Evolutionary conservation across 2,329 filamentous ascomycete species (phyloP), one percentile per base, ranked within the genome.

Genomic region (Fusarium tuaranense): DNA sequence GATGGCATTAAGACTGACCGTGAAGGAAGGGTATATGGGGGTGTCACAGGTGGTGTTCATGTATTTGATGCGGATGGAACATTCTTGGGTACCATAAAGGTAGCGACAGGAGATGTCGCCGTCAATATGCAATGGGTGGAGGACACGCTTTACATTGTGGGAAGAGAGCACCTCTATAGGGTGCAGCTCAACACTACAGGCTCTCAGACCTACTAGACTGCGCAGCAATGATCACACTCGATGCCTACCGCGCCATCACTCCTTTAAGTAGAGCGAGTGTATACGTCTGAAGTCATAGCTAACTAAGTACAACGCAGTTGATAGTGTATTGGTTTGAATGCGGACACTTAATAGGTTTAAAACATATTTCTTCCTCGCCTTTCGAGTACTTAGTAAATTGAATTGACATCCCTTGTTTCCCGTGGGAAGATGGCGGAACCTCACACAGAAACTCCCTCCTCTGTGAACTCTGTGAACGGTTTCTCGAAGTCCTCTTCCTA

Each of bases 71-170:
- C 14, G 5, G 32, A 34, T 13, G 71, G 73, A 2, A 69, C 63
- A 44, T 61, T 51, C 9, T 55, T 75, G 6, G 68, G 71, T 7
- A 68, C 72, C 14, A 72, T 75, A 53, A 67, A 48, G 32, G 71
- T 74, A 0, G 67, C 57, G 5, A 64, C 65, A 5, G 71, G 57
- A 3, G 65, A 73, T 41, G 68, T 73, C 10, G 72, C 72, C 1
- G 63, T 75, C 8, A 75, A 73, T 2, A 68, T 75, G 68, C 68
- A 71, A 44, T 75, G 65, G 65, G 67, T 71, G 3, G 30, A 67
- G n/a, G 57, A 69, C 5, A 69, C 68, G 68, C 44, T 75, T 4
- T 73, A 69, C 34, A 68, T 69, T 36, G 65, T 55, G 25, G 68
- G 72, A 13, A 30, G 70, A 25, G 44, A 67, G 7, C 18, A 65